Evolutionary conservation across 306 rosid genomes (phyloP).

Genomic region (Sindora glabra): DNA sequence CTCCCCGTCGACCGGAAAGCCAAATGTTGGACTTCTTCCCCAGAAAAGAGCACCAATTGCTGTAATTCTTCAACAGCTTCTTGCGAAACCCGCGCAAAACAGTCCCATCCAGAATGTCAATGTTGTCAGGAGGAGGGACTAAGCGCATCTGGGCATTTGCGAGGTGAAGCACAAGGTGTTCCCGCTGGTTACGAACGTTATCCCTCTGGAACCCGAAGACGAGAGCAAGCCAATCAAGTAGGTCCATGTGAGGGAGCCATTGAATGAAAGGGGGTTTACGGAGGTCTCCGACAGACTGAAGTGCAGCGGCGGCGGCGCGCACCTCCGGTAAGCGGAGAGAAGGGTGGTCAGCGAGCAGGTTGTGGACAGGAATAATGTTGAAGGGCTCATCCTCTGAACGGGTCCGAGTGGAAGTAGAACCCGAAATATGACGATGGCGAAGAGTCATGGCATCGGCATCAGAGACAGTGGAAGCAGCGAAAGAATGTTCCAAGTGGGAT

Average conservation of each 20-base stretch:
- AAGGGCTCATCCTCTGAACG: slow-evolving; percentile 39
- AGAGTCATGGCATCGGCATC: slow-evolving; percentile 33
- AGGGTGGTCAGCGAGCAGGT: slow-evolving; percentile 90
- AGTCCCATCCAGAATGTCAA: slow-evolving; percentile 55
- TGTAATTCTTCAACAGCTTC: slow-evolving; percentile 71
- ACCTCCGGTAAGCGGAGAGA: slow-evolving; percentile 84
- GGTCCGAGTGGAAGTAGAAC: not conserved
- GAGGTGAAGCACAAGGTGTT: slow-evolving; percentile 85
- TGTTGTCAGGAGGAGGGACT: slow-evolving; percentile 84
- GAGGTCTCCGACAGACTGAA: slow-evolving; percentile 62
- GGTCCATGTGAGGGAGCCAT: slow-evolving; percentile 70
- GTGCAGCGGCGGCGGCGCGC: slow-evolving; percentile 70
- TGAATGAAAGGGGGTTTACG: slow-evolving; percentile 57
- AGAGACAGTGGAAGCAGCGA: not conserved
- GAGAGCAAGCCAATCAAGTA: slow-evolving; percentile 85
- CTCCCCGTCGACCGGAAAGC: slow-evolving; percentile 52
- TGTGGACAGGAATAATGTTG: slow-evolving; percentile 81
- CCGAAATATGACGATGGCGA: slow-evolving; percentile 25
- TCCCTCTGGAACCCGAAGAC: slow-evolving; percentile 80
- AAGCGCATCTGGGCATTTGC: slow-evolving; percentile 98
- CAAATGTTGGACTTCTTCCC: slow-evolving; percentile 83
- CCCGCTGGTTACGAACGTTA: slow-evolving; percentile 94
- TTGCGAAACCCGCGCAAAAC: slow-evolving; percentile 73
- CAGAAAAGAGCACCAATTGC: slow-evolving; percentile 74
- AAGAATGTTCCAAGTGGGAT: too few relatives aligned